phyloP scores from a whole-genome alignment of 139 green algal genomes.

The Penium margaritaceum region DNA sequence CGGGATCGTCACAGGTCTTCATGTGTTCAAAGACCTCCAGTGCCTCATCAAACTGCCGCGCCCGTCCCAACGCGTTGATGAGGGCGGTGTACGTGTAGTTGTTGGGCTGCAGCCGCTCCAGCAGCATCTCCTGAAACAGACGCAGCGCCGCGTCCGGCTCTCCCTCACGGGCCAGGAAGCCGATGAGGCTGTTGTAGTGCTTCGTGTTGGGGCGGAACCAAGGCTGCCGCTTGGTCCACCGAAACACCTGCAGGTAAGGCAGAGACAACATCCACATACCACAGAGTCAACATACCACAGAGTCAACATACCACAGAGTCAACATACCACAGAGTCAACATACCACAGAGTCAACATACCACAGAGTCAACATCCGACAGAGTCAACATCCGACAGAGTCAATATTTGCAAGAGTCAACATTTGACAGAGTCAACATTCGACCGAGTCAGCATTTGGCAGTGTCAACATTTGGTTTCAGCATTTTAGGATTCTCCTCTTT shows the following conservation, averaged over 20 bases:
- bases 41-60: slow-evolving; percentile 33
- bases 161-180: slow-evolving; percentile 31
- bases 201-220: slow-evolving; percentile 23
- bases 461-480: background rate
- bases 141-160: slow-evolving; percentile 24
- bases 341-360: background rate
- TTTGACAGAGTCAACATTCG: background rate
- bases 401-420: background rate
- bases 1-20: slow-evolving; percentile 21
- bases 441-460: background rate
- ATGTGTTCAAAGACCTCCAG: slow-evolving; percentile 43
- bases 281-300: background rate
- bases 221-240: slow-evolving; percentile 45
- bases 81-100: slow-evolving; percentile 44
- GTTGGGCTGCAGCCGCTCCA: slow-evolving; percentile 22
- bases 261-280: background rate
- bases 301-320: background rate
- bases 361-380: too few relatives aligned
- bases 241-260: slow-evolving; percentile 29
- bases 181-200: slow-evolving; percentile 36
- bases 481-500: background rate
- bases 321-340: background rate
- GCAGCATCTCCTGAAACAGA: slow-evolving; percentile 45
- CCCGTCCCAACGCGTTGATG: slow-evolving; percentile 40
- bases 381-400: background rate